Evolutionary conservation across 2,329 filamentous ascomycete species (phyloP).

Genomic region (Aspergillus eucalypticola): DNA sequence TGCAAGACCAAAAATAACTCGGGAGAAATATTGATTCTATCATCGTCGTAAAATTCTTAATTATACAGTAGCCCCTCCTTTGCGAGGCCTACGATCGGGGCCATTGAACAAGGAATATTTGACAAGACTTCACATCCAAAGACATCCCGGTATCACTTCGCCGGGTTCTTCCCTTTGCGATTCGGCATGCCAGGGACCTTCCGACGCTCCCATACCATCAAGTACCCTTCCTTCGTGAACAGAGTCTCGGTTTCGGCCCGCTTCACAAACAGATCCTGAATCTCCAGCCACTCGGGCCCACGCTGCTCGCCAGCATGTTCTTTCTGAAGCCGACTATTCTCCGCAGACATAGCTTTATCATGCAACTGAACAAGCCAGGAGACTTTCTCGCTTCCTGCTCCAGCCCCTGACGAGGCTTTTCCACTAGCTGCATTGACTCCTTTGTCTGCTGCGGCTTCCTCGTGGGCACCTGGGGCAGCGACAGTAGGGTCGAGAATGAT

Average conservation of each 20-base stretch:
- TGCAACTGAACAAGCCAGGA: slow-evolving; percentile 92
- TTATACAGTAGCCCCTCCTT: slow-evolving; percentile 10
- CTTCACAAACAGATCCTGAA: slow-evolving; percentile 92
- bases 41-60: slow-evolving; percentile 5
- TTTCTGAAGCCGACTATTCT: slow-evolving; percentile 34
- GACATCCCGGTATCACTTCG: slow-evolving; percentile 13
- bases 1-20: neutral
- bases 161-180: slow-evolving; percentile 40
- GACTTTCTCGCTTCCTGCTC: slow-evolving; percentile 87
- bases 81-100: neutral
- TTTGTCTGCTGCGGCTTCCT: slow-evolving; percentile 43
- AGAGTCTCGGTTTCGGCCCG: slow-evolving; percentile 84
- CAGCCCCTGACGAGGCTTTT: slow-evolving; percentile 60
- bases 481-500: slow-evolving; percentile 60
- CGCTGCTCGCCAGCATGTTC: slow-evolving; percentile 32
- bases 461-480: slow-evolving; percentile 66
- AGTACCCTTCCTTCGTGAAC: slow-evolving; percentile 89
- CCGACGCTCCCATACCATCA: slow-evolving; percentile 94
- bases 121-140: neutral
- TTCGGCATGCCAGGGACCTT: slow-evolving; percentile 46
- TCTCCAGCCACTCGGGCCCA: slow-evolving; percentile 82
- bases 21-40: neutral
- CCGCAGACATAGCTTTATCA: slow-evolving; percentile 64
- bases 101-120: neutral
- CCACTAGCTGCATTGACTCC: slow-evolving; percentile 41